Evolutionary conservation across 495 filamentous ascomycete genomes (phyloP).

Genomic region (Penicillium macrosclerotiorum): DNA sequence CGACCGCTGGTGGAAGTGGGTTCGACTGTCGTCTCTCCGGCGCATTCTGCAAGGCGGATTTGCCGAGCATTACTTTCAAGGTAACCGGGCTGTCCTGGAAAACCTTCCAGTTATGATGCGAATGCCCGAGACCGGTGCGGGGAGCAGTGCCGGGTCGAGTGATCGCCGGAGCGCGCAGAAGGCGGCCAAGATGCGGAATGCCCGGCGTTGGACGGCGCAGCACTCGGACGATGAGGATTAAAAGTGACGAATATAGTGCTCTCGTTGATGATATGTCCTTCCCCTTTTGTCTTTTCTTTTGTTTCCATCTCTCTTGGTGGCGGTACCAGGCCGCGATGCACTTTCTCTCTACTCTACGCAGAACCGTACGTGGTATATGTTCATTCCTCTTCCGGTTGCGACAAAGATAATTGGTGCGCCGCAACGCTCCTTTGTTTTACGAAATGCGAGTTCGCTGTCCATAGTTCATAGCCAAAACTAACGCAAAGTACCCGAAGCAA

Average conservation of each 20-base stretch:
- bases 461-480: neutral
- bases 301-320: neutral
- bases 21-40: constrained; percentile 71
- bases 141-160: too few species aligned
- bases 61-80: constrained; percentile 75
- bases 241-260: too few species aligned
- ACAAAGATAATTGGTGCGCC: too few species aligned
- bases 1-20: constrained; percentile 88
- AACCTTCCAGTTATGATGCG: constrained; percentile 60
- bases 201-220: constrained; percentile 33
- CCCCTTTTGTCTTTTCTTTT: neutral
- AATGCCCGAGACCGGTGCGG: constrained; percentile 13
- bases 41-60: constrained; percentile 80
- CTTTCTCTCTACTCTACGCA: neutral
- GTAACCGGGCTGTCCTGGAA: constrained; percentile 76
- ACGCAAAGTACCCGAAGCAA: too few species aligned
- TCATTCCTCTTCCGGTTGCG: too few species aligned
- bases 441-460: neutral
- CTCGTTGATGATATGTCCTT: too few species aligned
- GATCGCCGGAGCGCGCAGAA: constrained; percentile 35
- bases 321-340: too few species aligned
- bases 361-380: too few species aligned
- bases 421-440: too few species aligned
- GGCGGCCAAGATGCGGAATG: constrained; percentile 34
- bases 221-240: constrained; percentile 30